Conservation (phyloP, 208 protist species). For the Leptomonas seymouri region DNA sequence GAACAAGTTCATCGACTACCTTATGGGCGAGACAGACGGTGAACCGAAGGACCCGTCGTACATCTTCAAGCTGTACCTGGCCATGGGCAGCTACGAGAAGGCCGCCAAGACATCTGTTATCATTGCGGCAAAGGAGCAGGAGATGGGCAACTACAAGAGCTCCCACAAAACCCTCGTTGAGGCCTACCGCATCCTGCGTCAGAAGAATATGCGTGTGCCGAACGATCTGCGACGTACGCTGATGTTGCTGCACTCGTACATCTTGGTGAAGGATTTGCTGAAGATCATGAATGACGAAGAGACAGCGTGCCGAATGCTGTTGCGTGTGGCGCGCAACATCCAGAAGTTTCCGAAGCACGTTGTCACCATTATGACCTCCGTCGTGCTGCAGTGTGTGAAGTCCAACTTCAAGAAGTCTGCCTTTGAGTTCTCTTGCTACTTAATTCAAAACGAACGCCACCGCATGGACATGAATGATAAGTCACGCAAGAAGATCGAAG, state of each 20-base stretch:
- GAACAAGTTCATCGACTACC: conserved; percentile 95
- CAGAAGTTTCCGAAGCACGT: conserved; percentile 95
- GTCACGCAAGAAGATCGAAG: conserved; percentile 96
- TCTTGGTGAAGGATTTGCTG: conserved; percentile 95
- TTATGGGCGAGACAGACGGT: conserved; percentile 96
- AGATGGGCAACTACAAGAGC: conserved; percentile 93
- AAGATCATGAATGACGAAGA: conserved; percentile 90
- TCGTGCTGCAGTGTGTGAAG: conserved; percentile 96
- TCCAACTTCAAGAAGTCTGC: conserved; percentile 90
- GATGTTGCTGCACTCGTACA: conserved; percentile 97
- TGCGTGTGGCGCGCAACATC: conserved; percentile 96
- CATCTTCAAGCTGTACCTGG: conserved; percentile 97
- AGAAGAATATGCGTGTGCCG: conserved; percentile 88
- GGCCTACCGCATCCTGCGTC: conserved; percentile 89
- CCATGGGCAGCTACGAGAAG: conserved; percentile 96
- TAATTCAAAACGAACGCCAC: conserved; percentile 96
- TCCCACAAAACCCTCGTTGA: conserved; percentile 96
- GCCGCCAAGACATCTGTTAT: conserved; percentile 96
- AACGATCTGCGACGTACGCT: conserved; percentile 91
- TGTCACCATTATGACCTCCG: conserved; percentile 94
- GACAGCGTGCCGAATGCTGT: conserved; percentile 94
- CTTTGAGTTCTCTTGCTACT: conserved; percentile 95
- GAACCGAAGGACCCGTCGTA: conserved; percentile 97
- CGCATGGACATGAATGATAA: conserved; percentile 92
- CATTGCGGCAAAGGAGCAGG: conserved; percentile 95